Base-by-base conservation (phyloP, 2,329 filamentous ascomycete species). In the Aspergillus arachidicola region DNA sequence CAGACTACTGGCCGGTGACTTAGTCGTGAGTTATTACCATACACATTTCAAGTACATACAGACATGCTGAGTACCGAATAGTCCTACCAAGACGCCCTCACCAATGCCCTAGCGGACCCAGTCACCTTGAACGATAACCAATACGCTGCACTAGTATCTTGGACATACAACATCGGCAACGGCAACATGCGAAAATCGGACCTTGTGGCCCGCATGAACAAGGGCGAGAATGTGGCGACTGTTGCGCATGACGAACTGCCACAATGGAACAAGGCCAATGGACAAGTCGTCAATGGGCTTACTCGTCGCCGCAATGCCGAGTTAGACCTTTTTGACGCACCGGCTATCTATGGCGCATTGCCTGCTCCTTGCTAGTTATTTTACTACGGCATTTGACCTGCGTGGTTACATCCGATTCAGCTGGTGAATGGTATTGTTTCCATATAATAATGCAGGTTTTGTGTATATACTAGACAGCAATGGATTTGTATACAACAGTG, bases 111-210 rank as follows among this genome's bases (percentile, higher is more conserved):
- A 32, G 73, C 67, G 36, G 63, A 72, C 45, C 64, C 65, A 6
- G 80, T 82, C 50, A 72, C 68, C 4, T 73, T 84, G 38, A 84
- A 85, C 67, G 78, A 75, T 36, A 85, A 86, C 74, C 81, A 85
- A 69, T 86, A 83, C 68, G 84, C 81, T 48, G 83, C 84, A 0
- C 79, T 85, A 2, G 80, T 84, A 43, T 82, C 78, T 51, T 85
- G 82, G 82, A 75, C 81, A 19, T 85, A 81, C 78, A 86, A 85
- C 69, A 75, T 82, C 50, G 83, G 84, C 30, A 81, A 78, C 62
- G 81, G 78, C 4, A 77, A 76, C 54, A 75, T 79, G 3, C 61
- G 64, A n/a, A 70, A 68, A 0, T 84, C 82, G 4, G 78, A 75
- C 0, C 74, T 84, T 28, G 71, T 83, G 63, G 70, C 69, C 55